phyloP scores from a whole-genome alignment of 768 basidiomycete species.

The Tylopilus subfusipes region DNA sequence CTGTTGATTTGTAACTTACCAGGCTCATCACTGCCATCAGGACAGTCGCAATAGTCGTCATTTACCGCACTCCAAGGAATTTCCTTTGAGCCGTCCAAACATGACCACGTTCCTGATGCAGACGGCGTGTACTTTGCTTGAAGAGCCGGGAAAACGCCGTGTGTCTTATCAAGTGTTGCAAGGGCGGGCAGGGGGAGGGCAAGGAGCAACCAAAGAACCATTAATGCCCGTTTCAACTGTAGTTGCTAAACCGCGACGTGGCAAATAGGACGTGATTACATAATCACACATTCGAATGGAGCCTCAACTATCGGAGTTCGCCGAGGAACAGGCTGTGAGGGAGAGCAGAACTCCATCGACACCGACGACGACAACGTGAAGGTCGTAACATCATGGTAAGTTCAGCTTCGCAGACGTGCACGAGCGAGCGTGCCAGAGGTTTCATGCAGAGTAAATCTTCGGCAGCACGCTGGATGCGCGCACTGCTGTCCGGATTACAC shows the following conservation, averaged over 20 bases:
- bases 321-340: slow-evolving; percentile 7
- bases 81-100: slow-evolving; percentile 74
- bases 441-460: not conserved
- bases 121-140: slow-evolving; percentile 52
- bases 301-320: slow-evolving; percentile 17
- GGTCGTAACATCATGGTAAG: slow-evolving; percentile 32
- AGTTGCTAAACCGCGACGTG: slow-evolving; percentile 1
- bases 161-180: slow-evolving; percentile 45
- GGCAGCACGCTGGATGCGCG: slow-evolving; percentile 24
- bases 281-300: slow-evolving; percentile 24
- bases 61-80: slow-evolving; percentile 83
- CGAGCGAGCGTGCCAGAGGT: not conserved
- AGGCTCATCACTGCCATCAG: slow-evolving; percentile 94
- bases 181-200: slow-evolving; percentile 39
- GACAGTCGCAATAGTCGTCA: slow-evolving; percentile 93
- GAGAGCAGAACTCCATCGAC: slow-evolving; percentile 13
- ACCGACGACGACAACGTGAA: slow-evolving; percentile 25
- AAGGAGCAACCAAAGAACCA: slow-evolving; percentile 50
- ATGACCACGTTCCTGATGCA: slow-evolving; percentile 62
- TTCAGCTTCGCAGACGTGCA: not conserved
- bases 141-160: slow-evolving; percentile 56
- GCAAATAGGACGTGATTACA: slow-evolving; percentile 13
- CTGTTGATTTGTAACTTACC: slow-evolving; percentile 42
- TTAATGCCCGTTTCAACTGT: slow-evolving; percentile 18
- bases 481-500: slow-evolving; percentile 16